Evolutionary conservation across 148 eudicot species (phyloP), one percentile per base, ranked within the genome.

Genomic region (Cornus suecica): DNA sequence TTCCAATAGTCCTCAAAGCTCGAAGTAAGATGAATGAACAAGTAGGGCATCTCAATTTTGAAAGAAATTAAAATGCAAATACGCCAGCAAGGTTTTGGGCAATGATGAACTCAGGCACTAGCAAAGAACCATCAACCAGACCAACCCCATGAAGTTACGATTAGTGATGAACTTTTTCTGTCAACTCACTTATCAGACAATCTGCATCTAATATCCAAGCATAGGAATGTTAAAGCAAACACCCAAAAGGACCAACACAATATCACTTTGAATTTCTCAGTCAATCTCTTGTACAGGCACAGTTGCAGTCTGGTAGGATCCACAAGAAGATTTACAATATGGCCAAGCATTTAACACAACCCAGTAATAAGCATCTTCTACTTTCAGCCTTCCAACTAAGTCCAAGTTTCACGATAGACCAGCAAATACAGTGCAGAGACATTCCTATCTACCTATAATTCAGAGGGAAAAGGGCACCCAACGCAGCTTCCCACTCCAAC

Each of bases 1-100:
- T 18, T 63, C 71, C 20, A 65, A 72, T 71, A 56, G 16, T 27
- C 34, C 22, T 2, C 69, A 74, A 6, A 37, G 42, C 58, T 26
- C 76, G 42, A 41, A 5, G 41, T 37, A 23, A 64, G 51, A 77
- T 27, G 65, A 71, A n/a, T 37, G 80, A 77, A 45, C 31, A 45
- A 1, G 56, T 18, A 67, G 48, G 64, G 51, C 29, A 64, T 23
- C 58, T 58, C 23, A 31, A 66, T 54, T 60, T 48, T 75, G 32
- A 75, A 28, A 14, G n/a, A 29, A 18, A 41, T 66, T n/a, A n/a
- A n/a, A n/a, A 72, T 25, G 60, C 52, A 4, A 26, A 56, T 10
- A 26, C n/a, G 5, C 69, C 69, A 32, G 45, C 26, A 37, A 24
- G 34, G 29, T 51, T 41, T 34, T 25, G 76, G 65, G 31, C 63